Evolutionary conservation across 495 filamentous ascomycete species (phyloP), one percentile per base, ranked within the genome.

Genomic region (Aspergillus haitiensis): DNA sequence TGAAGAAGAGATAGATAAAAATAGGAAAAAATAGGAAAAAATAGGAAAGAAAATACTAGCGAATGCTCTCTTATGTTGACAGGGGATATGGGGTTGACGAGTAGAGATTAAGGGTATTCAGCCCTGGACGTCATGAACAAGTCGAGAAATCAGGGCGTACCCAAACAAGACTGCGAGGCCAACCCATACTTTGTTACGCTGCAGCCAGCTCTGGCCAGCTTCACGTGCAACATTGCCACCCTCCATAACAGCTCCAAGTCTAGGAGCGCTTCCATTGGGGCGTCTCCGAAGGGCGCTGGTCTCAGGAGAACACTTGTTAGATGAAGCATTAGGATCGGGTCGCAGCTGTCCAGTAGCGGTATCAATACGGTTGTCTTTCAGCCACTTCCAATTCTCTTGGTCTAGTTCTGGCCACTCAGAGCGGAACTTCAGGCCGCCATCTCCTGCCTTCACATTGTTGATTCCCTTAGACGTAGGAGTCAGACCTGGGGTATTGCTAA

Each of bases 381-480:
- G 92, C 93, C 91, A 97, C 60, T 84, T 85, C 90, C 88, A 93
- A 66, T 98, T 98, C 77, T 95, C 92, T 64, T 83, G 75, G 67
- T 98, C 92, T 42, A 96, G 63, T 57, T 97, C 94, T 36, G 89
- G 84, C 93, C 93, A 98, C 77, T 98, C 91, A 6, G 81, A 75
- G 52, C 86, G 81, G 68, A 98, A 98, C 72, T 93, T 94, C 56
- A 89, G 83, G 0, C 94, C 94, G 3, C 94, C 92, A 70, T 98
- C 94, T 13, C 94, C 94, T 10, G 89, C 89, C 65, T 86, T 87
- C 52, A 89, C 84, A 21, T 85, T 85, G 35, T 88, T 88, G 54
- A 88, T 80, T 0, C 86, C 87, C 58, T 77, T 78, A 33, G 74
- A 69, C 0, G 76, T 74, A 10, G 75, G 69, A 1, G 63, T 72